Percentiles rank a stretch among this genome's conserved stretches.
These are phyloP conservation scores for Phalaenopsis hybrid DNA, from an alignment of 116 monocot genomes.

Conservation along the genomic window DNA sequence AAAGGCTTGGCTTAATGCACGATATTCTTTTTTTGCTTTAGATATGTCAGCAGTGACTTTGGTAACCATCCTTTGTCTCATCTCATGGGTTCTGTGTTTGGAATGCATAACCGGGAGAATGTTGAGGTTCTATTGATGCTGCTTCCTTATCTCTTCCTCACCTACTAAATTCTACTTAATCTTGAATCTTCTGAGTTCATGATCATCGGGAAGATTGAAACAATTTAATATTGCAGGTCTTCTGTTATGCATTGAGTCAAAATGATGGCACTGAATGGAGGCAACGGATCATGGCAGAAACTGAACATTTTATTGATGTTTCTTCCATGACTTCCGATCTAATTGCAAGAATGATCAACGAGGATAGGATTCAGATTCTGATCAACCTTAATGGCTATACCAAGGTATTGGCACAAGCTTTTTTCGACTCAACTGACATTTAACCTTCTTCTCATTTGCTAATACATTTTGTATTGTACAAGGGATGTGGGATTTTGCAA, in stretches of 20 bases:
- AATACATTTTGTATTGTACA: not conserved
- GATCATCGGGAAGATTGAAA: not conserved
- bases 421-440: not conserved
- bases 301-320: conserved; percentile 86
- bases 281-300: conserved; percentile 75
- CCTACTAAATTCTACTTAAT: not conserved
- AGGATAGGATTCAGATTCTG: conserved; percentile 84
- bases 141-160: not conserved
- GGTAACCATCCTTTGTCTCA: conserved; percentile 96
- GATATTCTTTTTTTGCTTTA: conserved; percentile 14
- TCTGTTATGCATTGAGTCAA: conserved; percentile 95
- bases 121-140: conserved; percentile 55
- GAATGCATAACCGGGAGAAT: conserved; percentile 78
- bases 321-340: conserved; percentile 79
- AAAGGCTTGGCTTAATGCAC: not conserved
- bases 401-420: conserved; percentile 44
- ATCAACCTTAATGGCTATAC: conserved; percentile 99
- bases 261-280: conserved; percentile 98
- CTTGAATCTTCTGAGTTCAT: not conserved
- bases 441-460: not conserved
- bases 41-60: conserved; percentile 99
- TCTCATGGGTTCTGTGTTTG: conserved; percentile 98
- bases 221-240: conserved; percentile 39
- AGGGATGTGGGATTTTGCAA: not conserved
- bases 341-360: conserved; percentile 82